phyloP scores from a whole-genome alignment of 176 grass and related monocot genomes.

The Tuctoria greenei region DNA sequence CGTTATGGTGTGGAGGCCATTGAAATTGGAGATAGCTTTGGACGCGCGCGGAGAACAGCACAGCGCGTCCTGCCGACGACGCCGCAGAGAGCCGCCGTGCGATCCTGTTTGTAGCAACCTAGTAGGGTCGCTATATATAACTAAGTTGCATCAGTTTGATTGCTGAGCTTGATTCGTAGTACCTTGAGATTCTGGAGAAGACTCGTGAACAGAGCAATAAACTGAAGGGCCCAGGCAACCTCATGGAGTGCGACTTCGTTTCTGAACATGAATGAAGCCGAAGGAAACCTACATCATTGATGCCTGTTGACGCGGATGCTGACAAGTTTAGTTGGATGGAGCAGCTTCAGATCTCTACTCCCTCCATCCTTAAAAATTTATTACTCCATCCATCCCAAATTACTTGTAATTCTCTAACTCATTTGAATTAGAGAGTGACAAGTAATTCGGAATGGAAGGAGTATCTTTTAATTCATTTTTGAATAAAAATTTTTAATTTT shows the following conservation, averaged over 20 bases:
- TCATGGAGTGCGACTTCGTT: not conserved
- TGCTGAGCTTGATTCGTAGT: slow-evolving; percentile 17
- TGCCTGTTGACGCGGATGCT: not conserved
- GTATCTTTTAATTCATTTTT: too few species aligned
- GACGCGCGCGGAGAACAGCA: not conserved
- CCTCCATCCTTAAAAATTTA: too few species aligned
- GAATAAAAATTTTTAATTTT: too few species aligned
- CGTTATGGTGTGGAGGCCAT: not conserved
- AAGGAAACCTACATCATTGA: not conserved
- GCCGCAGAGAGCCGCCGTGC: too few species aligned
- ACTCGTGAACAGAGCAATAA: not conserved
- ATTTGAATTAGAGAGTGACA: too few species aligned
- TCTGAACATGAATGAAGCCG: not conserved
- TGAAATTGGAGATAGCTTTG: not conserved
- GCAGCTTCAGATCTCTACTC: slow-evolving; percentile 36
- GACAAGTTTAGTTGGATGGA: not conserved
- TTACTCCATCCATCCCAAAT: too few species aligned
- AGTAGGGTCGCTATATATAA: not conserved
- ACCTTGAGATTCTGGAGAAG: not conserved
- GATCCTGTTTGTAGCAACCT: not conserved
- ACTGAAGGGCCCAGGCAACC: not conserved
- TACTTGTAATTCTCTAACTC: too few species aligned
- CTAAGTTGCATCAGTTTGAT: not conserved
- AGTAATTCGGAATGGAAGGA: too few species aligned
- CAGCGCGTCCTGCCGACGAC: not conserved